Conservation (phyloP, 495 filamentous ascomycete species). For the Daldinia concentrica region DNA sequence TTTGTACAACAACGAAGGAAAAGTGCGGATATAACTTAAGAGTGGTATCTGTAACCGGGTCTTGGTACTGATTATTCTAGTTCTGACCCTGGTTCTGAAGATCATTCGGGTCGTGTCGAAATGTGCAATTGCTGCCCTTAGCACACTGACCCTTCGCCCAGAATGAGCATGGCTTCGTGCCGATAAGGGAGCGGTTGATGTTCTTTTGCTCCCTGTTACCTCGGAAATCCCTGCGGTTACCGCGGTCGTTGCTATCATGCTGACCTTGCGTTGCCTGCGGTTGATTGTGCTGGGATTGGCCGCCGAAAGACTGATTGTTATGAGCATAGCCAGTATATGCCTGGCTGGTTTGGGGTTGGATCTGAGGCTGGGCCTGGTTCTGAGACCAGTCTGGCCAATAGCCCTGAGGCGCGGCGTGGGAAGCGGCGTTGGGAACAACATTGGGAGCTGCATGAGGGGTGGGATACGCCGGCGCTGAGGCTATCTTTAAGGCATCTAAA, state of each 20-base stretch:
- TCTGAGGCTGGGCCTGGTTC: conserved; percentile 34
- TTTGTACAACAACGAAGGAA: conserved; percentile 28
- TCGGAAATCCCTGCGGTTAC: conserved; percentile 39
- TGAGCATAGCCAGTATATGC: conserved; percentile 26
- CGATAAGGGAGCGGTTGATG: conserved; percentile 56
- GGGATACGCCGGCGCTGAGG: background rate
- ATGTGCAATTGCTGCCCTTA: conserved; percentile 88
- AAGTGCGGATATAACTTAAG: background rate
- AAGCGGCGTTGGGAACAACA: background rate
- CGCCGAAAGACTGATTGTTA: conserved; percentile 19
- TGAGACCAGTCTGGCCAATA: conserved; percentile 26
- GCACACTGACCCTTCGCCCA: conserved; percentile 80
- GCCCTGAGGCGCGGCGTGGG: background rate
- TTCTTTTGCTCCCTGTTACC: conserved; percentile 49
- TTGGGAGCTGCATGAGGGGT: background rate
- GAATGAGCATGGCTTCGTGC: conserved; percentile 76
- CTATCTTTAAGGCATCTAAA: conserved; percentile 12
- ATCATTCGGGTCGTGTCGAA: conserved; percentile 67
- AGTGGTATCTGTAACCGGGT: background rate
- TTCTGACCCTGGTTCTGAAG: conserved; percentile 18
- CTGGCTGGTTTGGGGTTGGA: conserved; percentile 30
- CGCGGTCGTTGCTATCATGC: conserved; percentile 41
- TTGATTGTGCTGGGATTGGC: conserved; percentile 29
- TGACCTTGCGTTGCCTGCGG: conserved; percentile 17
- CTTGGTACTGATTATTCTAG: background rate